Percentiles rank a stretch among this genome's conserved stretches.
Conservation (phyloP, 331 rosid genomes). For the Acacia pycnantha region DNA sequence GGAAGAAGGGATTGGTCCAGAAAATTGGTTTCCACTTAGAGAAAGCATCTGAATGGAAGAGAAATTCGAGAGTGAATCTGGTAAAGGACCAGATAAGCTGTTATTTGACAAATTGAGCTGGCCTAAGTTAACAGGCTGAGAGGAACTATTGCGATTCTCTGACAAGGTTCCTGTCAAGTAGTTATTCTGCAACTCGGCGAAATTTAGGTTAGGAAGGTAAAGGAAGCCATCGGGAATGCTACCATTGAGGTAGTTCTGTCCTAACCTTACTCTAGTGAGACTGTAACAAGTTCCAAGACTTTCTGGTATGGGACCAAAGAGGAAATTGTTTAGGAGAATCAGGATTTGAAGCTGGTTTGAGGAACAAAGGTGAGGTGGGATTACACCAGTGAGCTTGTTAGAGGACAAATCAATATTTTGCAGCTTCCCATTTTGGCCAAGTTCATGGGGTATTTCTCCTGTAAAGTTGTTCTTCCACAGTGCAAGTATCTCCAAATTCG, state of each 20-base stretch:
- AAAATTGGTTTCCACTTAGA: conserved; percentile 67
- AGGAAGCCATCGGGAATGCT: conserved; percentile 73
- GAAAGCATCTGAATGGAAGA: conserved; percentile 63
- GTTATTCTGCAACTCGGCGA: conserved; percentile 72
- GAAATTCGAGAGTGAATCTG: conserved; percentile 62
- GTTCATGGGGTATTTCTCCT: conserved; percentile 69
- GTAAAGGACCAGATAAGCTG: conserved; percentile 65
- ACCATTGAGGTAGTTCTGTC: conserved; percentile 75
- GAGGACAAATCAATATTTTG: conserved; percentile 76
- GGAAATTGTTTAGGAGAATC: conserved; percentile 72
- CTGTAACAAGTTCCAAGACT: conserved; percentile 65
- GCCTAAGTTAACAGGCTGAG: conserved; percentile 40
- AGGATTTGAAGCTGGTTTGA: conserved; percentile 59
- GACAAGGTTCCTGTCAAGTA: conserved; percentile 65
- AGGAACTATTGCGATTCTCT: conserved; percentile 48
- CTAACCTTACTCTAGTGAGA: conserved; percentile 73
- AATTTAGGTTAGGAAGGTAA: conserved; percentile 66
- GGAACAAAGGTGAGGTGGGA: conserved; percentile 65
- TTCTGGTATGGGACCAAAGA: conserved; percentile 72
- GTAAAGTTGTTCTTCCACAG: conserved; percentile 95
- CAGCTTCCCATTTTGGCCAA: conserved; percentile 69
- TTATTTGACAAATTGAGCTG: conserved; percentile 81
- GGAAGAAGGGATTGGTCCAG: conserved; percentile 70
- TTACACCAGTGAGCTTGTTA: conserved; percentile 85
- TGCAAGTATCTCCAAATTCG: conserved; percentile 56